Base-by-base conservation (phyloP, 148 eudicot species). In the Euryodendron excelsum region DNA sequence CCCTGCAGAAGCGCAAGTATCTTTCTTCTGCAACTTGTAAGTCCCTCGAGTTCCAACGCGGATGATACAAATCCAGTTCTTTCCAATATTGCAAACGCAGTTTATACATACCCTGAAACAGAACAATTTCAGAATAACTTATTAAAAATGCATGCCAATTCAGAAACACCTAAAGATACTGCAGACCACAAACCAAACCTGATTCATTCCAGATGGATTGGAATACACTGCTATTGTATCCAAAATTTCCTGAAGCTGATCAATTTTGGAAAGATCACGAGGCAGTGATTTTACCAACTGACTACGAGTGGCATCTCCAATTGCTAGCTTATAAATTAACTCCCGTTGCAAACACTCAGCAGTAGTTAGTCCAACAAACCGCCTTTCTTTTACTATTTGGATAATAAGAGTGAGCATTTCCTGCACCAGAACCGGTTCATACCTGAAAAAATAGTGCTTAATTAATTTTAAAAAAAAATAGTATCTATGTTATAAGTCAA, bases 61-160 rank as follows among this genome's bases (percentile, higher is more conserved):
- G 96, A 87, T 96, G 97, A 84, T 96, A 96, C 73, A 96, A 82
- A 85, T 96, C 99, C 58, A 96, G 87, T 77, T 93, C 95, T 77
- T 89, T 96, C 98, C 98, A 96, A 75, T 80, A 92, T 61, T 83
- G 85, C 80, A 78, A 52, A 39, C 93, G 93, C 81, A 96, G 80
- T 69, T 91, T 88, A 85, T 96, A 96, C 88, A 87, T 96, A 56
- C 99, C 99, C 99, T 96, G 84, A 14, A 64, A 77, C 52, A 78
- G 34, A 69, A 17, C 59, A 60, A 30, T 23, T 66, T 25, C 44
- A 72, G 50, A 61, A 60, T 33, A 70, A 80, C 64, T 66, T 17
- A 30, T 59, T 71, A 34, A 73, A 63, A 44, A 58, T 58, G 58
- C 56, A 80, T n/a, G 36, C 28, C 47, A 74, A 44, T 48, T 69